Conservation (phyloP, 2,329 filamentous ascomycete genomes). For the Dryadomyces sulphureus region DNA sequence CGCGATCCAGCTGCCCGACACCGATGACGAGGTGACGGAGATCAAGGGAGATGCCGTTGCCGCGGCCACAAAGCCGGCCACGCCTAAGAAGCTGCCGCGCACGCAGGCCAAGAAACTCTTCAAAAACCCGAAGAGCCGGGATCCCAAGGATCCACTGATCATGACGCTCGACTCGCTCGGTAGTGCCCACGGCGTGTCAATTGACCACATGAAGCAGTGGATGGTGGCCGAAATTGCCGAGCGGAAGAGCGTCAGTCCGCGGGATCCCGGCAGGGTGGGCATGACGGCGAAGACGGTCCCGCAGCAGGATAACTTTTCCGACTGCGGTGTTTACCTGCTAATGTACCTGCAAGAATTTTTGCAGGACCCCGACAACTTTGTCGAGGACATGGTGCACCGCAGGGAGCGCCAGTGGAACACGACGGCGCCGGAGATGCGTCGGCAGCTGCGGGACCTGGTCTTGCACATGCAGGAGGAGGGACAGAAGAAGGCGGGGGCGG, state of each 20-base stretch:
- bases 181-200: constrained; percentile 45
- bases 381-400: constrained; percentile 48
- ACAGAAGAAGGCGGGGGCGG: constrained; percentile 25
- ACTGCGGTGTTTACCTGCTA: constrained; percentile 79
- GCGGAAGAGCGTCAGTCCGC: constrained; percentile 34
- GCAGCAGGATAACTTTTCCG: constrained; percentile 66
- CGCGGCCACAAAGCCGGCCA: neutral
- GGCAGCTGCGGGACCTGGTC: constrained; percentile 50
- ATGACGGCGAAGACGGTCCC: constrained; percentile 66
- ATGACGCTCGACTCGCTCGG: constrained; percentile 81
- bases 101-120: constrained; percentile 17
- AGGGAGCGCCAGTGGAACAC: constrained; percentile 38
- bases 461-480: constrained; percentile 47
- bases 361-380: constrained; percentile 55
- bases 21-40: constrained; percentile 7
- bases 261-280: constrained; percentile 21
- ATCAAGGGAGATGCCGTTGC: constrained; percentile 6
- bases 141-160: constrained; percentile 49
- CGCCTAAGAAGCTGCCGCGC: neutral
- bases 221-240: constrained; percentile 55
- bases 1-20: neutral
- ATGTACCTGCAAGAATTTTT: constrained; percentile 77
- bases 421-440: constrained; percentile 44
- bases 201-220: constrained; percentile 60
- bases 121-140: constrained; percentile 23